Evolutionary conservation across 257 asterid genomes (phyloP).

Genomic region (Avicennia marina): DNA sequence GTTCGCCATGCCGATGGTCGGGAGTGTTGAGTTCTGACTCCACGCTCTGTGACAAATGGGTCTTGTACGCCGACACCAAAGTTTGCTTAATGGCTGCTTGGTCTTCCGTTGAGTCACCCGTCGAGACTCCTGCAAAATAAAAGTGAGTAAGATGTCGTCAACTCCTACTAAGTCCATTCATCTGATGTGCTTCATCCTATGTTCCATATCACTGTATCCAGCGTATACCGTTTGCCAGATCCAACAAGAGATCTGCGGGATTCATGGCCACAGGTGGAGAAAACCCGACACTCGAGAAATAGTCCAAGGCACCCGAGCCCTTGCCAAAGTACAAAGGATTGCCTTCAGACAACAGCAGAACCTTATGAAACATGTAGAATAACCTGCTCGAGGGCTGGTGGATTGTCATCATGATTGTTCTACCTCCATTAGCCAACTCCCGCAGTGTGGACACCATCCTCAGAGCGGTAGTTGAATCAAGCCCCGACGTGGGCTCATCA

Average conservation of each 20-base stretch:
- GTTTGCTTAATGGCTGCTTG: slow-evolving; percentile 33
- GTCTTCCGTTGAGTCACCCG: slow-evolving; percentile 32
- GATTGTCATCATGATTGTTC: slow-evolving; percentile 59
- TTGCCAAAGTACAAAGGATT: slow-evolving; percentile 28
- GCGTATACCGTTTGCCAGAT: slow-evolving; percentile 45
- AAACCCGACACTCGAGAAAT: slow-evolving; percentile 28
- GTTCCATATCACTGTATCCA: neutral
- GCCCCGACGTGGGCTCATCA: slow-evolving; percentile 71
- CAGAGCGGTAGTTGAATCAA: slow-evolving; percentile 64
- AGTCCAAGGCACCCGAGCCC: slow-evolving; percentile 23
- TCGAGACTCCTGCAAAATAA: slow-evolving; percentile 31
- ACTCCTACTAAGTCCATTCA: no score
- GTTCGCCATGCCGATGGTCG: neutral
- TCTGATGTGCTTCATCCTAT: neutral
- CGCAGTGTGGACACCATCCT: slow-evolving; percentile 53
- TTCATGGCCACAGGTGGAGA: slow-evolving; percentile 23
- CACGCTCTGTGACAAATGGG: slow-evolving; percentile 25
- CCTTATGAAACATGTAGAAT: slow-evolving; percentile 61
- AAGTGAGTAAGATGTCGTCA: no score
- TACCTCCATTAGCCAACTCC: slow-evolving; percentile 49
- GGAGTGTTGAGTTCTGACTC: slow-evolving; percentile 18
- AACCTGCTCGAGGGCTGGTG: slow-evolving; percentile 77
- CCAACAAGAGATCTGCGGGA: slow-evolving; percentile 34
- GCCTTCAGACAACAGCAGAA: slow-evolving; percentile 33
- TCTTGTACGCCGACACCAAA: slow-evolving; percentile 34